Evolutionary conservation across 1,284 basidiomycete species (phyloP).

Genomic region (Ustilago esculenta): DNA sequence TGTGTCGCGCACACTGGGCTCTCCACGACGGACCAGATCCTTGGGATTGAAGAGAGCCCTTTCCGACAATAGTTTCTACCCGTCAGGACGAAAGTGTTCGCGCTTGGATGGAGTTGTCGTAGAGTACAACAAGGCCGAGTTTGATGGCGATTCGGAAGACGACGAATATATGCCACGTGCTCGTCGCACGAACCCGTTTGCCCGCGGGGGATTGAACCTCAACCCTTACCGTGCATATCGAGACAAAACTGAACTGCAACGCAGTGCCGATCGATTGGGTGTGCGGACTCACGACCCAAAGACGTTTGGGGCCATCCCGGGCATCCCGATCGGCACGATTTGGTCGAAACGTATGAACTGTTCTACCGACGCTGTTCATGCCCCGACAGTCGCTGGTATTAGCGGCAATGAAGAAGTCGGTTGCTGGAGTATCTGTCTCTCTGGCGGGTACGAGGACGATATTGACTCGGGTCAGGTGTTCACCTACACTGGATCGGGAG

Average conservation of each 20-base stretch:
- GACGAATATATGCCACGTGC: too few relatives aligned
- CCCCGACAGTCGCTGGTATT: constrained; percentile 81
- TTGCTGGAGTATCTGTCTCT: constrained; percentile 80
- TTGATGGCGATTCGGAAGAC: constrained; percentile 11
- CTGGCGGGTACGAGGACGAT: constrained; percentile 82
- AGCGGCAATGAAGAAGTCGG: constrained; percentile 73
- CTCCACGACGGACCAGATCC: neutral
- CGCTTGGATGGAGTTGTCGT: neutral
- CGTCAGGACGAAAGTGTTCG: neutral
- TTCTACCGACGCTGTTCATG: constrained; percentile 53
- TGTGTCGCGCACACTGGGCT: constrained; percentile 3
- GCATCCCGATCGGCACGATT: constrained; percentile 42
- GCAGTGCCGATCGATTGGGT: constrained; percentile 29
- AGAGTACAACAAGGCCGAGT: neutral
- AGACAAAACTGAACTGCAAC: constrained; percentile 1
- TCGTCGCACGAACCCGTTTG: too few relatives aligned
- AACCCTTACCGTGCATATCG: constrained; percentile 10
- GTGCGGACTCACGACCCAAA: constrained; percentile 47
- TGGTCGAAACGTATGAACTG: constrained; percentile 51
- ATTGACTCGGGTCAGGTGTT: constrained; percentile 81
- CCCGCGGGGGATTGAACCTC: too few relatives aligned
- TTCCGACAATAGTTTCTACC: neutral
- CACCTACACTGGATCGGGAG: constrained; percentile 74
- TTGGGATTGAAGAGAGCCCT: constrained; percentile 15
- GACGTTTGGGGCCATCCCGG: constrained; percentile 67